These are phyloP conservation scores for Avicennia marina DNA, from an alignment of 257 asterid species.

Conservation along the genomic window DNA sequence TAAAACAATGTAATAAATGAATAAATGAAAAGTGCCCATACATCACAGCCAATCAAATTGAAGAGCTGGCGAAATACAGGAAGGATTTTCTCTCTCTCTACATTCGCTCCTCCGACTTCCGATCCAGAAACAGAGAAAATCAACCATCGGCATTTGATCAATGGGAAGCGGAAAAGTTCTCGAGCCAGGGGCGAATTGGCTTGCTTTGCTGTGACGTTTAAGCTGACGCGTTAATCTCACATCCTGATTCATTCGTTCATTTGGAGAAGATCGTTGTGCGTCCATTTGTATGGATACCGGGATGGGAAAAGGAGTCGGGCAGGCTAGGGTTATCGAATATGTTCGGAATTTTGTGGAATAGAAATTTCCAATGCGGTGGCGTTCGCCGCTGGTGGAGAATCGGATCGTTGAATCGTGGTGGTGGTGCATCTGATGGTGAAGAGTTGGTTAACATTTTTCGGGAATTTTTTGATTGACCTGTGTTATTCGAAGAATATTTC, in stretches of 20 bases:
- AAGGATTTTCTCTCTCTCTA: conserved; percentile 28
- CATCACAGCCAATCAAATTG: conserved; percentile 24
- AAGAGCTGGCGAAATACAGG: conserved; percentile 3
- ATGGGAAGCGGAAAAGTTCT: conserved; percentile 19
- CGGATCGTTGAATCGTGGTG: conserved; percentile 28
- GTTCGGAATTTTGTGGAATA: conserved; percentile 16
- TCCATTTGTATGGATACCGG: conserved; percentile 6
- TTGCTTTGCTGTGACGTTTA: conserved; percentile 18
- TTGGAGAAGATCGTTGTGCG: conserved; percentile 8
- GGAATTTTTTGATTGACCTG: conserved; percentile 3
- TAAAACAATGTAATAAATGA: too few species aligned
- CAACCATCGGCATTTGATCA: conserved; percentile 35
- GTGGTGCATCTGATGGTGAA: conserved; percentile 42
- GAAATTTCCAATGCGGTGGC: conserved; percentile 28
- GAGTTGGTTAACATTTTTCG: conserved; percentile 20
- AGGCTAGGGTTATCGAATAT: conserved; percentile 29
- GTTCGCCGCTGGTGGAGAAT: conserved; percentile 25
- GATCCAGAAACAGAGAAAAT: conserved; percentile 32
- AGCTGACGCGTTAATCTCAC: conserved; percentile 9
- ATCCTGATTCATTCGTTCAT: conserved; percentile 13
- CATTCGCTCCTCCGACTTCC: conserved; percentile 27
- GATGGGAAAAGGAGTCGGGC: conserved; percentile 21
- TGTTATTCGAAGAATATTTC: conserved; percentile 5
- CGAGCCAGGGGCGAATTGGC: background rate
- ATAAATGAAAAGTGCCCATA: too few species aligned